phyloP scores from a whole-genome alignment of 176 grass and related monocot genomes.

The Hordeum marinum region DNA sequence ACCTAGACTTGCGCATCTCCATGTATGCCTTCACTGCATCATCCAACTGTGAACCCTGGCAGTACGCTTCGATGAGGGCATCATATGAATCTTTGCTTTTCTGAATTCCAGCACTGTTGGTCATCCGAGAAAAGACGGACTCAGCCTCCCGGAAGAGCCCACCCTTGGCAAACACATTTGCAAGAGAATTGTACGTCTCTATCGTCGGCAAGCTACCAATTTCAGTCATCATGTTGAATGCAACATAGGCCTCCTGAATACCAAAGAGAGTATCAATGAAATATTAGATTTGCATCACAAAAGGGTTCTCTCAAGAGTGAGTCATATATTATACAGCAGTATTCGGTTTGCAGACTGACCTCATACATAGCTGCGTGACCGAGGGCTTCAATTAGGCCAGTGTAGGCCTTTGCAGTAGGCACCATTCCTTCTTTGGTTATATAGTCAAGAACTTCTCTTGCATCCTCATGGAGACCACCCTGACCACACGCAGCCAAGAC shows the following conservation, averaged over 20 bases:
- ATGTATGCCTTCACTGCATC: constrained; percentile 74
- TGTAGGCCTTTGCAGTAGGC: constrained; percentile 82
- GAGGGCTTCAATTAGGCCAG: constrained; percentile 82
- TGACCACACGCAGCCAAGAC: constrained; percentile 80
- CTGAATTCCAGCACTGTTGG: constrained; percentile 72
- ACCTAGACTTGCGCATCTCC: constrained; percentile 92
- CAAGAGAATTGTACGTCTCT: constrained; percentile 81
- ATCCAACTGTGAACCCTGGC: constrained; percentile 75
- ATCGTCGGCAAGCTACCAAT: constrained; percentile 67
- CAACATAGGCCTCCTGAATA: constrained; percentile 85
- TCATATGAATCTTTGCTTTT: constrained; percentile 73
- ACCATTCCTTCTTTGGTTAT: constrained; percentile 70
- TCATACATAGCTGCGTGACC: constrained; percentile 83
- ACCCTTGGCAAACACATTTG: constrained; percentile 67
- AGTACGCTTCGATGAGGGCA: constrained; percentile 80
- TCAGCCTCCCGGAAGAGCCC: constrained; percentile 80
- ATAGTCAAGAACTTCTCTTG: constrained; percentile 66
- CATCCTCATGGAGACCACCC: constrained; percentile 91
- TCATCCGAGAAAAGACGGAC: constrained; percentile 69
- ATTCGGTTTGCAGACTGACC: constrained; percentile 36
- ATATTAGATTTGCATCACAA: constrained; percentile 12
- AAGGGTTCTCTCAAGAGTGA: neutral
- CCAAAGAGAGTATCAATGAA: neutral
- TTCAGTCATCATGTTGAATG: constrained; percentile 97
- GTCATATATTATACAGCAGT: neutral